These are phyloP conservation scores for Talaromyces sp. DNA, from an alignment of 2,329 filamentous ascomycete genomes.

Conservation along the genomic window DNA sequence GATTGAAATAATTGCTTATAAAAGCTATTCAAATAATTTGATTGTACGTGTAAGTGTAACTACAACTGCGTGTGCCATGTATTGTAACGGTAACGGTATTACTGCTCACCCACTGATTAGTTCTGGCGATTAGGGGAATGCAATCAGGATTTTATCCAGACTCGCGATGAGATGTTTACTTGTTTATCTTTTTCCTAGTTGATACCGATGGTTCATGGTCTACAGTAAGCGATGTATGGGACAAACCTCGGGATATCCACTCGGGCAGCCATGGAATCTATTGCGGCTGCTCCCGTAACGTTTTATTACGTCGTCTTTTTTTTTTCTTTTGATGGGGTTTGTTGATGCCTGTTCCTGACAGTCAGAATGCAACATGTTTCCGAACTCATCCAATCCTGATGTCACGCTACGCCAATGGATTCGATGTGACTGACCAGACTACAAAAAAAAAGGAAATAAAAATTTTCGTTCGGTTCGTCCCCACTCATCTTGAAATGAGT, in stretches of 20 bases:
- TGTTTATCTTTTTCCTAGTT: conserved; percentile 7
- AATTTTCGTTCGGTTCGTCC: background rate
- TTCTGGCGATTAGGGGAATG: background rate
- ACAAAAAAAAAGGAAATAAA: background rate
- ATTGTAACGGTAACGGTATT: background rate
- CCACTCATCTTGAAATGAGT: conserved; percentile 14
- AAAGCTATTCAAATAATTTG: background rate
- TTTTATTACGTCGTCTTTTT: background rate
- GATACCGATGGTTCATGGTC: background rate
- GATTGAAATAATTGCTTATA: background rate
- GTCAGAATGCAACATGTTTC: conserved; percentile 7
- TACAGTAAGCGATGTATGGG: background rate
- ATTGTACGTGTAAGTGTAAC: too few relatives aligned
- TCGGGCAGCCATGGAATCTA: conserved; percentile 13
- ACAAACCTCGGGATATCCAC: conserved; percentile 3
- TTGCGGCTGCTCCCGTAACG: conserved; percentile 10
- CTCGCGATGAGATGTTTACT: background rate
- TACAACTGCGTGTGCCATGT: background rate
- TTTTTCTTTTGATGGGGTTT: background rate
- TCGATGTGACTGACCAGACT: background rate
- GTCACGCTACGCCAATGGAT: background rate
- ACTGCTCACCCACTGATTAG: background rate
- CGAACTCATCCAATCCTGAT: background rate
- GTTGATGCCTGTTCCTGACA: conserved; percentile 11
- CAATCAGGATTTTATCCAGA: background rate